These are phyloP conservation scores for Haplosporangium sp. DNA, from an alignment of 371 early-diverging fungal species.

Conservation along the genomic window DNA sequence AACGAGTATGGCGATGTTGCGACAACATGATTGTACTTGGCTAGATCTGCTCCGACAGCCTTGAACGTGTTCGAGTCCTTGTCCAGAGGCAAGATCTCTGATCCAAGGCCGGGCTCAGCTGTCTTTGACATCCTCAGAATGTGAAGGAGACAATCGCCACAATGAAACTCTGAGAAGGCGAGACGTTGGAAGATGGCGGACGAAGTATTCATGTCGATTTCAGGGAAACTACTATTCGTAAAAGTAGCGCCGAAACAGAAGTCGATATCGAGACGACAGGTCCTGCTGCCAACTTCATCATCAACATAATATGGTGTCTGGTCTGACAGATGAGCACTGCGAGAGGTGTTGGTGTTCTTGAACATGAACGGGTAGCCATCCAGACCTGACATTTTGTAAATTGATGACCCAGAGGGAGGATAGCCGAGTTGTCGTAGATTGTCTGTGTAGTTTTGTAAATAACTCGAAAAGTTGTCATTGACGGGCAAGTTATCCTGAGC, in stretches of 20 bases:
- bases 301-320: neutral
- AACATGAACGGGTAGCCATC: slow-evolving; percentile 48
- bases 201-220: slow-evolving; percentile 8
- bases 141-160: slow-evolving; percentile 48
- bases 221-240: neutral
- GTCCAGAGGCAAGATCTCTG: slow-evolving; percentile 33
- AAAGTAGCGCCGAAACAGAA: slow-evolving; percentile 32
- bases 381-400: slow-evolving; percentile 24
- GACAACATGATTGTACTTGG: slow-evolving; percentile 44
- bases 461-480: slow-evolving; percentile 9
- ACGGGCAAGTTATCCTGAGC: neutral
- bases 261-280: slow-evolving; percentile 24
- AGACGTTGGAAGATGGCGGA: slow-evolving; percentile 27
- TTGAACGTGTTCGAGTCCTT: slow-evolving; percentile 9
- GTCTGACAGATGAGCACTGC: neutral
- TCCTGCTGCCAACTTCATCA: neutral
- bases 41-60: slow-evolving; percentile 20
- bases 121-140: slow-evolving; percentile 11
- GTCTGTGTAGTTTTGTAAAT: neutral
- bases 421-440: slow-evolving; percentile 7
- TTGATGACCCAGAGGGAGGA: slow-evolving; percentile 10
- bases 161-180: slow-evolving; percentile 39
- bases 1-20: slow-evolving; percentile 29
- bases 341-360: slow-evolving; percentile 1
- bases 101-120: slow-evolving; percentile 10